These are phyloP conservation scores for Hericium erinaceus DNA, from an alignment of 768 basidiomycete genomes.

Conservation along the genomic window DNA sequence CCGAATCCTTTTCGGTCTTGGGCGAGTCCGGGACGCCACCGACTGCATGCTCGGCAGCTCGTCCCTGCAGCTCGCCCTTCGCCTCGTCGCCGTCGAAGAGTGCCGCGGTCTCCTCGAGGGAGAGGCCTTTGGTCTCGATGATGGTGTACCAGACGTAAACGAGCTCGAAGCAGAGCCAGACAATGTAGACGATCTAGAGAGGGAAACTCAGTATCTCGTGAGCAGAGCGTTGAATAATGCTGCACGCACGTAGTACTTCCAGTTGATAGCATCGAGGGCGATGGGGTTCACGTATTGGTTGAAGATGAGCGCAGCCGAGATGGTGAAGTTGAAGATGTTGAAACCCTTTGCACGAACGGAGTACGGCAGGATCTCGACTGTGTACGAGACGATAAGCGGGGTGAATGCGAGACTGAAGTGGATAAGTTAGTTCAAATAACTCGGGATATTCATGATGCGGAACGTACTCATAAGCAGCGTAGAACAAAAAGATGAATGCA, in stretches of 20 bases:
- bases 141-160: conserved; percentile 59
- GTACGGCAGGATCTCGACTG: conserved; percentile 83
- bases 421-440: conserved; percentile 1
- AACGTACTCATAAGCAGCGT: conserved; percentile 63
- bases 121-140: conserved; percentile 63
- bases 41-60: not conserved
- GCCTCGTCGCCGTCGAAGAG: conserved; percentile 52
- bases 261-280: conserved; percentile 50
- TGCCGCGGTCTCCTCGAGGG: conserved; percentile 75
- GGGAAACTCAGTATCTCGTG: not conserved
- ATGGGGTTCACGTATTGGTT: conserved; percentile 86
- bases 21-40: not conserved
- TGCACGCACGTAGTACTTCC: conserved; percentile 65
- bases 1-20: not conserved
- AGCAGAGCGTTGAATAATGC: not conserved
- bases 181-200: conserved; percentile 55
- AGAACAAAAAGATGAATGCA: conserved; percentile 79
- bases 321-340: conserved; percentile 69
- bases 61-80: not conserved
- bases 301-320: conserved; percentile 76
- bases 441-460: not conserved
- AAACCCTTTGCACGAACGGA: conserved; percentile 80
- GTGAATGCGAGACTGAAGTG: conserved; percentile 61
- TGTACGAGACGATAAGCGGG: conserved; percentile 80
- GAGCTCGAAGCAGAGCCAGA: conserved; percentile 59